phyloP scores from a whole-genome alignment of 768 basidiomycete species.

The Tulasnella calospora region DNA sequence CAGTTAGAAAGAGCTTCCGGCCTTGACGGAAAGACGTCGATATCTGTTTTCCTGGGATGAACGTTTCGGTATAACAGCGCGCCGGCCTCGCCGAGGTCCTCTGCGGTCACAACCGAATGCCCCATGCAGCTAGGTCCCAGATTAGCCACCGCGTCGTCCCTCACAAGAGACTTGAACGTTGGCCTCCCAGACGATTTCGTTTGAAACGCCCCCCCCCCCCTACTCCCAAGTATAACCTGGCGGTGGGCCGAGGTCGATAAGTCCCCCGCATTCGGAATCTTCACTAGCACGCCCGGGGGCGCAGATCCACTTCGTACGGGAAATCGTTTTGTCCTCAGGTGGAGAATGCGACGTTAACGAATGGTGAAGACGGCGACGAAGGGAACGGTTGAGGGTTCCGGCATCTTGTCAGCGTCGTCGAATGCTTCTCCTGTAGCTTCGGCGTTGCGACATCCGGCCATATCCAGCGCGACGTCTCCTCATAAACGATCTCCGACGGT shows the following conservation, averaged over 20 bases:
- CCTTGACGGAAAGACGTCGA: conserved; percentile 43
- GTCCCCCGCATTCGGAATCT: neutral
- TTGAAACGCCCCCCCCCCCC: conserved; percentile 88
- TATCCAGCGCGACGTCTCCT: conserved; percentile 22
- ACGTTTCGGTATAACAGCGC: conserved; percentile 31
- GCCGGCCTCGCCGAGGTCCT: conserved; percentile 36
- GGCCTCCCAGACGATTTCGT: conserved; percentile 64
- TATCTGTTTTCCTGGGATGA: conserved; percentile 16
- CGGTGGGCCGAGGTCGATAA: conserved; percentile 13
- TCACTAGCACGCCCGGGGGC: conserved; percentile 17
- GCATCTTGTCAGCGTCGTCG: neutral
- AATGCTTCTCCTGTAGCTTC: neutral
- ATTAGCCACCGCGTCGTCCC: conserved; percentile 75
- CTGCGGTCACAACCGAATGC: conserved; percentile 25
- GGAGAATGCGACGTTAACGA: neutral
- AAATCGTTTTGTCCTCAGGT: neutral
- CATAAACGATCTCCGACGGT: conserved; percentile 9
- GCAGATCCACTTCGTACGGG: conserved; percentile 18
- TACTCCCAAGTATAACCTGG: conserved; percentile 89
- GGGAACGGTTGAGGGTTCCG: neutral
- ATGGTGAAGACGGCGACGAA: neutral
- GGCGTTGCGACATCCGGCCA: conserved; percentile 15
- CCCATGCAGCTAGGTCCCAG: conserved; percentile 37
- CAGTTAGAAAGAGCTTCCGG: conserved; percentile 56
- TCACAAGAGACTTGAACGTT: conserved; percentile 38